Evolutionary conservation across 164 flowering plant genomes (phyloP), one percentile per base, ranked within the genome.

Genomic region (Piper betle): DNA sequence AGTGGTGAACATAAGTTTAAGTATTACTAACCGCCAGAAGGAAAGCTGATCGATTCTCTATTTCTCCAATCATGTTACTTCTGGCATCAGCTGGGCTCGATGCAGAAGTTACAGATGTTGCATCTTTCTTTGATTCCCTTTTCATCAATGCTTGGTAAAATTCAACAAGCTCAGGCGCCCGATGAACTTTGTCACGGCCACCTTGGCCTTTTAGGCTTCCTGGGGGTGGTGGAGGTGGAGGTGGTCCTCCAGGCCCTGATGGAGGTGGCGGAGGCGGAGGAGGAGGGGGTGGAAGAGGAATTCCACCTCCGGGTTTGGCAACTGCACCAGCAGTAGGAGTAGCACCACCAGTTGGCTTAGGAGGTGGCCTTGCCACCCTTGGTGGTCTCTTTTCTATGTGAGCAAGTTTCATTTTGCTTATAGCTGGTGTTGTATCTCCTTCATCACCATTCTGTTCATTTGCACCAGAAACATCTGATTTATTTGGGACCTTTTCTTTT

Each of bases 21-120:
- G 19, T 4, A 55, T 6, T 19, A 68, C 97, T 50, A 73, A 94
- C 99, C 46, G 96, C 96, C 64, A 91, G 65, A 13, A 91, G 82
- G 86, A 88, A 91, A 20, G 99, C 41, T 64, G 99, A 94, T 81
- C 78, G 75, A 73, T 91, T 94, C 66, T 81, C 87, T 60, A 94
- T 94, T 78, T 91, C 99, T 66, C 97, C 99, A 67, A 94, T 91
- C 97, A 94, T 88, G 74, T 90, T 88, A 77, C 86, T 94, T 74
- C 90, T 80, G 39, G 82, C 91, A 69, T 84, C 83, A 37, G 84
- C 66, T 57, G 74, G 67, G 74, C 71, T 81, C 16, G 83, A 64
- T 60, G 72, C 61, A 52, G 92, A 76, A 55, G 71, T 42, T 69
- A 87, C 58, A 55, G 83, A 72, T 4, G 86, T 3, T 11, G 84